These are phyloP conservation scores for Microbotryum silenes-acaulis DNA, from an alignment of 1,284 basidiomycete genomes.

Conservation along the genomic window DNA sequence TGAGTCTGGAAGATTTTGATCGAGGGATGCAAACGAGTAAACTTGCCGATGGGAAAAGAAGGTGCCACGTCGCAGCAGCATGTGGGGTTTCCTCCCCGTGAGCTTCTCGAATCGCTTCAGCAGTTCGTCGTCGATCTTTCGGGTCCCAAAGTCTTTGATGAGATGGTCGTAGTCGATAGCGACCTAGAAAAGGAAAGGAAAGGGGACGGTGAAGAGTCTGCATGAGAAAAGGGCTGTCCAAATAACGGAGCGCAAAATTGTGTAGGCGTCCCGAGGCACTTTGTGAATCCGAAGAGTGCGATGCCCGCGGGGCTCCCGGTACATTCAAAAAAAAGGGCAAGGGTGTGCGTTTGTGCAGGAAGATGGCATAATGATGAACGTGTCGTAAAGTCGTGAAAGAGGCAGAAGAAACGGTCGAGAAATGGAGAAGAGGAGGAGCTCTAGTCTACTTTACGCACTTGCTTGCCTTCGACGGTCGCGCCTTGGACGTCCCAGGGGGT, in stretches of 20 bases:
- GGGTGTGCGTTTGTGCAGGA: neutral
- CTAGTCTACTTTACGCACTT: slow-evolving; percentile 44
- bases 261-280: too few species aligned
- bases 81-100: slow-evolving; percentile 85
- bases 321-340: neutral
- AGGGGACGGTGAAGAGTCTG: neutral
- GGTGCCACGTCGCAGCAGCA: slow-evolving; percentile 80
- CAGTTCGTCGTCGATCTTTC: slow-evolving; percentile 64
- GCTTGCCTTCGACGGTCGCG: slow-evolving; percentile 83
- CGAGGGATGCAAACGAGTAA: neutral
- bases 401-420: neutral
- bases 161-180: slow-evolving; percentile 88
- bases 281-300: too few species aligned
- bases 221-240: neutral
- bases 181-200: slow-evolving; percentile 30
- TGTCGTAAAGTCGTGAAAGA: neutral
- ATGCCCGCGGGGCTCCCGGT: too few species aligned
- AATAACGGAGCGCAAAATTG: neutral
- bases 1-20: neutral
- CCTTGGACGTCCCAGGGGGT: slow-evolving; percentile 99
- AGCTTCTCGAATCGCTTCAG: slow-evolving; percentile 84
- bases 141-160: slow-evolving; percentile 87
- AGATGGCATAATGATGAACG: neutral
- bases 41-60: slow-evolving; percentile 95
- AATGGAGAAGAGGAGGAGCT: neutral